phyloP scores from a whole-genome alignment of 495 filamentous ascomycete genomes.

The Tuber magnatum region DNA sequence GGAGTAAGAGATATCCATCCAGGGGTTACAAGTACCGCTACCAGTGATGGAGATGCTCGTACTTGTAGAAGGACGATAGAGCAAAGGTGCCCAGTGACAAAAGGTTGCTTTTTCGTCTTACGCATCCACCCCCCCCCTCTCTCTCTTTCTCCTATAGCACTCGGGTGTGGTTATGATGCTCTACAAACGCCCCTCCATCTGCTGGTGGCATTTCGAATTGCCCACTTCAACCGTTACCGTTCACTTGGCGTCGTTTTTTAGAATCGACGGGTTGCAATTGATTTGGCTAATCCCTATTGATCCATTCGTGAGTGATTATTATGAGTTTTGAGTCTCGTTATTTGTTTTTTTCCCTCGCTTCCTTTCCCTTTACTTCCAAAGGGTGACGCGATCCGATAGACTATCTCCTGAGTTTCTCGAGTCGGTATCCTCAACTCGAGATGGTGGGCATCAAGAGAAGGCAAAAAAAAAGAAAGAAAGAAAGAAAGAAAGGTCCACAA shows the following conservation, averaged over 20 bases:
- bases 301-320: conserved; percentile 5
- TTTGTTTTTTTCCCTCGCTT: background rate
- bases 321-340: background rate
- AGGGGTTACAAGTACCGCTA: background rate
- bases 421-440: conserved; percentile 5
- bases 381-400: background rate
- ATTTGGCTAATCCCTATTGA: background rate
- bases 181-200: background rate
- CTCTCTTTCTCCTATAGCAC: background rate
- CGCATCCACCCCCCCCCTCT: background rate
- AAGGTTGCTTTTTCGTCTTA: too few relatives aligned
- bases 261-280: background rate
- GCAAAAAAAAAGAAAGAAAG: background rate
- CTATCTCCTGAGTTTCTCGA: conserved; percentile 5
- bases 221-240: background rate
- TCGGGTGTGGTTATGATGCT: too few relatives aligned
- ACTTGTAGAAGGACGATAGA: background rate
- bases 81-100: background rate
- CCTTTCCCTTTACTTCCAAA: background rate
- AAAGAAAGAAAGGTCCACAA: background rate
- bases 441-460: conserved; percentile 2
- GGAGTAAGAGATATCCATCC: background rate
- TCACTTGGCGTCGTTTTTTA: background rate
- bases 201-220: background rate
- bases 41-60: too few relatives aligned